phyloP scores from a whole-genome alignment of 1,139 yeast genomes.

The Citeromyces siamensis region DNA sequence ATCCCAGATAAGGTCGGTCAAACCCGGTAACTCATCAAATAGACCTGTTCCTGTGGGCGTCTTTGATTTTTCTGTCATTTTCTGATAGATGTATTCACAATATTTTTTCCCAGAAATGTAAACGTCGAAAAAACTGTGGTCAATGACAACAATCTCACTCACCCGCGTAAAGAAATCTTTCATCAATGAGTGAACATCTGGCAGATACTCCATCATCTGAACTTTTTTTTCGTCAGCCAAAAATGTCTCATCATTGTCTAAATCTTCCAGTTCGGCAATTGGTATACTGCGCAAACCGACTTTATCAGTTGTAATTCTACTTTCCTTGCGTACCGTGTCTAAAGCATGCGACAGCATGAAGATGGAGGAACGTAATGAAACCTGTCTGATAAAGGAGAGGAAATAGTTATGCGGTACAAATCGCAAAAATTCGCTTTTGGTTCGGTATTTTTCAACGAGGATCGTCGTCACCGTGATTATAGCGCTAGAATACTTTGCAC shows the following conservation, averaged over 20 bases:
- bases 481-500: not conserved
- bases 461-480: not conserved
- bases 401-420: not conserved
- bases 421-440: not conserved
- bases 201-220: not conserved
- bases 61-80: not conserved
- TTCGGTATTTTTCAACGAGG: not conserved
- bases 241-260: not conserved
- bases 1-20: conserved; percentile 2
- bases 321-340: not conserved
- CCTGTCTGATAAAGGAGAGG: not conserved
- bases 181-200: not conserved
- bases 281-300: not conserved
- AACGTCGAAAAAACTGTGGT: not conserved
- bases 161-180: not conserved
- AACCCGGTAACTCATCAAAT: not conserved
- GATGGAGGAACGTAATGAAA: not conserved
- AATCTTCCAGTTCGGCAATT: not conserved
- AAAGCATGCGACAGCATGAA: not conserved
- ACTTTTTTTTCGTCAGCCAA: not conserved
- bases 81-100: not conserved
- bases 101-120: conserved; percentile 1
- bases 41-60: not conserved
- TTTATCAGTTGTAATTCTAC: not conserved
- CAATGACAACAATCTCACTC: not conserved